phyloP scores from a whole-genome alignment of 805 yeast species.

The Kodamaea sagamina region DNA sequence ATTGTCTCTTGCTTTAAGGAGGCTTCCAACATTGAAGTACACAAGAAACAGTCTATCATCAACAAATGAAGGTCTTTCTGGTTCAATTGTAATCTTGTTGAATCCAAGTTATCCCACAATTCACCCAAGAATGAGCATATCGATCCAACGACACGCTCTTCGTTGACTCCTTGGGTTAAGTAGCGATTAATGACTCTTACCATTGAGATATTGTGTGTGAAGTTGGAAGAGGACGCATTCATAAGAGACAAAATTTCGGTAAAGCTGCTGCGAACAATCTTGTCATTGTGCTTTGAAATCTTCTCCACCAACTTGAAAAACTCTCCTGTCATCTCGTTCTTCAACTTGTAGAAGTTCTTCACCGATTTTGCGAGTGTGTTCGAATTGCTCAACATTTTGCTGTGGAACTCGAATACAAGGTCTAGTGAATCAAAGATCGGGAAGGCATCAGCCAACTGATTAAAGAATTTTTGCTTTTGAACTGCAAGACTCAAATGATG shows the following conservation, averaged over 20 bases:
- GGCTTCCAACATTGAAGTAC: slow-evolving; percentile 39
- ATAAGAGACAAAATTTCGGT: slow-evolving; percentile 13
- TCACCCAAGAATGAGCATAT: slow-evolving; percentile 37
- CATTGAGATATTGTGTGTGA: slow-evolving; percentile 27
- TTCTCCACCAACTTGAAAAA: slow-evolving; percentile 19
- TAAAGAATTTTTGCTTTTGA: slow-evolving; percentile 31
- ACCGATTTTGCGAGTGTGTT: slow-evolving; percentile 24
- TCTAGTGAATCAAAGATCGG: neutral
- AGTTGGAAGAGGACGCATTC: slow-evolving; percentile 24
- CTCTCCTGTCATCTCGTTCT: slow-evolving; percentile 41
- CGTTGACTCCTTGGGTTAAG: slow-evolving; percentile 13
- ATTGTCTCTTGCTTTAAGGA: slow-evolving; percentile 31
- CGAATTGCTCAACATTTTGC: slow-evolving; percentile 24
- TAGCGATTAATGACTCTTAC: slow-evolving; percentile 20
- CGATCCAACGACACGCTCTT: slow-evolving; percentile 13
- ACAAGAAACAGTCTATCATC: slow-evolving; percentile 54
- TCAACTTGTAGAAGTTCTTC: slow-evolving; percentile 43
- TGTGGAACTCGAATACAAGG: slow-evolving; percentile 15
- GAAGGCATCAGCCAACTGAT: slow-evolving; percentile 19
- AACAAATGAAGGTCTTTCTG: slow-evolving; percentile 64
- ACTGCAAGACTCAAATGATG: slow-evolving; percentile 20
- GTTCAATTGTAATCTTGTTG: slow-evolving; percentile 61
- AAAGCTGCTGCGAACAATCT: neutral
- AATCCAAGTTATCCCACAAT: slow-evolving; percentile 61
- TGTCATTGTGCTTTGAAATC: slow-evolving; percentile 2